phyloP scores from a whole-genome alignment of 768 basidiomycete genomes.

The Russula brevipes region DNA sequence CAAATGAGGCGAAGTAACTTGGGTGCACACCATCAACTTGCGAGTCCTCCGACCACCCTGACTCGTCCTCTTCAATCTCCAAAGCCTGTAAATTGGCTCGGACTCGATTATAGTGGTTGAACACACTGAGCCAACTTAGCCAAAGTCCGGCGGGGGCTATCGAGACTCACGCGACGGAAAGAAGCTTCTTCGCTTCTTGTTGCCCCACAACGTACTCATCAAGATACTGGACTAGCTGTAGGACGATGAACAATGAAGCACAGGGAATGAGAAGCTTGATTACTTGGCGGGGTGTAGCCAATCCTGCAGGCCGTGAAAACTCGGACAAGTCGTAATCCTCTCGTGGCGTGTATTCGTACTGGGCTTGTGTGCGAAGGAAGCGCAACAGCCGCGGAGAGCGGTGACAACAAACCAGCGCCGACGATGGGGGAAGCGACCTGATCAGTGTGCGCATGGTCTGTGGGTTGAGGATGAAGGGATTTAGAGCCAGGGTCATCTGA shows the following conservation, averaged over 20 bases:
- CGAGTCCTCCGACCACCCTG: conserved; percentile 30
- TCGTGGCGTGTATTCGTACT: conserved; percentile 22
- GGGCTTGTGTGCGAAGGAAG: conserved; percentile 23
- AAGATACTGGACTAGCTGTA: conserved; percentile 75
- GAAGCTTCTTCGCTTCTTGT: conserved; percentile 85
- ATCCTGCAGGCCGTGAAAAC: conserved; percentile 15
- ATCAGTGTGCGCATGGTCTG: conserved; percentile 3
- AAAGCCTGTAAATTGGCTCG: conserved; percentile 57
- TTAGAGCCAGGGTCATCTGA: neutral
- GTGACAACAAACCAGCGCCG: neutral
- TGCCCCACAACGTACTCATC: conserved; percentile 91
- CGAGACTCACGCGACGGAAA: conserved; percentile 82
- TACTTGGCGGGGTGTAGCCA: conserved; percentile 52
- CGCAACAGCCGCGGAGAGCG: conserved; percentile 9
- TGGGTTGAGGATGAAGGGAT: neutral
- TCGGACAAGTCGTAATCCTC: conserved; percentile 13
- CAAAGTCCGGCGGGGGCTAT: neutral
- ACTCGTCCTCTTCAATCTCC: conserved; percentile 35
- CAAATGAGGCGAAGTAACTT: neutral
- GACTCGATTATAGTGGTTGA: conserved; percentile 91
- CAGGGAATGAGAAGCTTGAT: neutral
- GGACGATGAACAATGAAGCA: neutral
- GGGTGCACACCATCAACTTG: conserved; percentile 32
- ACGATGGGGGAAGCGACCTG: neutral
- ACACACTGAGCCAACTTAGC: conserved; percentile 52